Conservation (phyloP, 495 filamentous ascomycete genomes). For the Tuber umbilicatum region DNA sequence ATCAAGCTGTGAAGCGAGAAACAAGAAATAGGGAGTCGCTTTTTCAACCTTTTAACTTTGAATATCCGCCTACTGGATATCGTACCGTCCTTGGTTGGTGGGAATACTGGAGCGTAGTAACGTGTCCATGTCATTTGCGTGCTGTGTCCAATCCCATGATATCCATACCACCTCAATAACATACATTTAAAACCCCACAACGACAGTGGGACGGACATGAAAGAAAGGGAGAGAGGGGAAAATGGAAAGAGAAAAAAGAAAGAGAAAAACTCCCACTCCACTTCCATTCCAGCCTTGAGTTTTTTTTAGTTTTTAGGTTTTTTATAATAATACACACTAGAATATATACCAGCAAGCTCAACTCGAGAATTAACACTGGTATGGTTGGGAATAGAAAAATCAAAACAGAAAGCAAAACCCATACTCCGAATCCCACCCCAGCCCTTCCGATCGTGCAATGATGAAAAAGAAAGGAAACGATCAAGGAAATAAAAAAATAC, state of each 20-base stretch:
- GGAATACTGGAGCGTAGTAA: not conserved
- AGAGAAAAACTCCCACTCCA: not conserved
- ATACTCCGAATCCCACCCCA: slow-evolving; percentile 20
- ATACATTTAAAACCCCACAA: not conserved
- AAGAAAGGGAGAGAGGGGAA: not conserved
- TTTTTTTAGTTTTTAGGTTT: not conserved
- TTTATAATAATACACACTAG: slow-evolving; percentile 1
- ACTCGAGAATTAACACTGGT: not conserved
- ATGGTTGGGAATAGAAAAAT: not conserved
- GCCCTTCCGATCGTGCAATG: not conserved
- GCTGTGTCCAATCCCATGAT: not conserved
- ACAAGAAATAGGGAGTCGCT: too few relatives aligned
- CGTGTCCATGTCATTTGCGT: not conserved
- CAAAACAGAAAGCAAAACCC: slow-evolving; percentile 10
- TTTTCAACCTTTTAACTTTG: too few relatives aligned
- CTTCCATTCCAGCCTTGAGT: not conserved
- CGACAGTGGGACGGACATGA: not conserved
- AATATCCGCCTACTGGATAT: too few relatives aligned
- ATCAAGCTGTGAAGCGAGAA: too few relatives aligned
- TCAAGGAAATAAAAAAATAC: not conserved
- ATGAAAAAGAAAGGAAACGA: not conserved
- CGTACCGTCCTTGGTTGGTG: too few relatives aligned
- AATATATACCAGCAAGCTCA: not conserved
- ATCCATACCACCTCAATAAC: not conserved
- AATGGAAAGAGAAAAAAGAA: not conserved